These are phyloP conservation scores for Chaetomium olivaceum DNA, from an alignment of 2,329 filamentous ascomycete species.

Conservation along the genomic window DNA sequence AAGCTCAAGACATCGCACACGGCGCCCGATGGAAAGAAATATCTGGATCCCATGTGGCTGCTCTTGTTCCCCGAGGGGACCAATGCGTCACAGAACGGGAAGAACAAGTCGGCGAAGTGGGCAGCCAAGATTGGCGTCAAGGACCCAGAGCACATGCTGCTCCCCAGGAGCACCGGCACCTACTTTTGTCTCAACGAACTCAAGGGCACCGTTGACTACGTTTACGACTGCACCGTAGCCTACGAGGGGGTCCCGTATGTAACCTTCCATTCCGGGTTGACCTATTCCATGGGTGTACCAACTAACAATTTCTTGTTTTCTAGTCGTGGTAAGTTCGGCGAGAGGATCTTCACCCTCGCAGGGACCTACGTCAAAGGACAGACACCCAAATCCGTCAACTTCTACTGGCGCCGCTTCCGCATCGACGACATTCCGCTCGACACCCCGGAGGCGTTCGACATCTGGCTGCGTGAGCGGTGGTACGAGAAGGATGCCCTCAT, in stretches of 20 bases:
- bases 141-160: conserved; percentile 71
- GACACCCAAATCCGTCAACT: conserved; percentile 91
- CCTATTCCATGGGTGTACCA: conserved; percentile 1
- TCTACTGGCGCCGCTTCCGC: conserved; percentile 89
- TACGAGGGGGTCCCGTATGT: conserved; percentile 93
- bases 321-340: conserved; percentile 79
- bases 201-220: conserved; percentile 71
- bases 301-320: conserved; percentile 14
- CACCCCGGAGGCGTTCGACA: conserved; percentile 71
- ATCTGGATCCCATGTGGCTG: conserved; percentile 83
- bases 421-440: conserved; percentile 79
- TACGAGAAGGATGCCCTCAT: conserved; percentile 87
- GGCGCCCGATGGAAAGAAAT: conserved; percentile 55
- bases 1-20: conserved; percentile 63
- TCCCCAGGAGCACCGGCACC: conserved; percentile 78
- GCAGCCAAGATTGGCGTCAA: conserved; percentile 72
- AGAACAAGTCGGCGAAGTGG: conserved; percentile 71
- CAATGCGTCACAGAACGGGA: conserved; percentile 71
- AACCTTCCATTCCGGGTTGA: not conserved
- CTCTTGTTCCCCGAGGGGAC: conserved; percentile 87
- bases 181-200: conserved; percentile 79
- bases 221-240: conserved; percentile 92
- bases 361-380: conserved; percentile 88
- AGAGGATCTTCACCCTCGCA: conserved; percentile 82
- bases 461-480: conserved; percentile 86